These are phyloP conservation scores for Ogataea paraovalis DNA, from an alignment of 805 yeast genomes.

Conservation along the genomic window DNA sequence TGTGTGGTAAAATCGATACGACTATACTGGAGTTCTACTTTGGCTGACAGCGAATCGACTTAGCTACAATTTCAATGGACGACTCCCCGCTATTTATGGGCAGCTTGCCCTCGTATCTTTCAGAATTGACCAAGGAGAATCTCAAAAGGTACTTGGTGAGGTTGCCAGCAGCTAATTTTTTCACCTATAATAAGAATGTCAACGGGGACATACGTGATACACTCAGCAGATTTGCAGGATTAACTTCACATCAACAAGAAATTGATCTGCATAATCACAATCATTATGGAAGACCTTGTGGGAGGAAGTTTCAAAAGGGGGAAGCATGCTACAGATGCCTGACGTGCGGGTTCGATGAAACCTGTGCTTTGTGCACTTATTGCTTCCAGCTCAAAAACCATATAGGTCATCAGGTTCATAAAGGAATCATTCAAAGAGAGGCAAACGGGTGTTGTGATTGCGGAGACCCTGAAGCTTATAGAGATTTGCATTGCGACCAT, in stretches of 20 bases:
- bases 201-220: slow-evolving; percentile 37
- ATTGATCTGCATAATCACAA: slow-evolving; percentile 23
- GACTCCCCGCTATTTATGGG: background rate
- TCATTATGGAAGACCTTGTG: slow-evolving; percentile 71
- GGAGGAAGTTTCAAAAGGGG: slow-evolving; percentile 66
- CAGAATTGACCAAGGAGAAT: background rate
- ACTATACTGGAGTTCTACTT: too few relatives aligned
- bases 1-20: too few relatives aligned
- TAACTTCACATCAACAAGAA: slow-evolving; percentile 13
- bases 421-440: slow-evolving; percentile 58
- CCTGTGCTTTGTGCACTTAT: slow-evolving; percentile 75
- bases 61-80: background rate
- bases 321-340: slow-evolving; percentile 79
- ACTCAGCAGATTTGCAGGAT: slow-evolving; percentile 23
- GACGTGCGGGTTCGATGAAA: slow-evolving; percentile 74
- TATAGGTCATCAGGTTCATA: slow-evolving; percentile 65
- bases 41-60: too few relatives aligned
- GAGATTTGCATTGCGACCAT: slow-evolving; percentile 46
- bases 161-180: slow-evolving; percentile 35
- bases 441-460: slow-evolving; percentile 84
- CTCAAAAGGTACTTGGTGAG: slow-evolving; percentile 35
- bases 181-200: slow-evolving; percentile 28
- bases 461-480: slow-evolving; percentile 87
- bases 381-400: slow-evolving; percentile 74
- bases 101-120: background rate